Percentiles rank a stretch among this genome's conserved stretches.
phyloP scores from a whole-genome alignment of 441 rosid genomes.

The Arabidopsis hybrid region DNA sequence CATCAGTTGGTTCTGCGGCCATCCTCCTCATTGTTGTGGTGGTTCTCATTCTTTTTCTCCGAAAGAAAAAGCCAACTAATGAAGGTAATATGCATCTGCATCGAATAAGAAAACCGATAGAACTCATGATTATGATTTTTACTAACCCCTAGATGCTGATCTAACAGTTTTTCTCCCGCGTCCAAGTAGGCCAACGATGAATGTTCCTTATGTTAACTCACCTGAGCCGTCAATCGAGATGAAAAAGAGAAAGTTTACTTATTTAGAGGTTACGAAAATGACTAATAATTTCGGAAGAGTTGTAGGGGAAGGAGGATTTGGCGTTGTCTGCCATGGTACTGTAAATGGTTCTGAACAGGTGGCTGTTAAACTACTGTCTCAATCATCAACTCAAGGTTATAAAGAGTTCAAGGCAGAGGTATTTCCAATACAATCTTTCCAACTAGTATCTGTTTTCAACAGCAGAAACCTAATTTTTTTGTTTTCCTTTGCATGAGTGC shows the following conservation, averaged over 20 bases:
- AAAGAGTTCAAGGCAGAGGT: constrained; percentile 46
- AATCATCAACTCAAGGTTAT: constrained; percentile 41
- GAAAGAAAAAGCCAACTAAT: constrained; percentile 28
- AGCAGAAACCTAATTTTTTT: background rate
- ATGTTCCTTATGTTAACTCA: constrained; percentile 21
- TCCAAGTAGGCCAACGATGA: background rate
- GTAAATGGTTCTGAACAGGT: constrained; percentile 32
- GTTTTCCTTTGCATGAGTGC: background rate
- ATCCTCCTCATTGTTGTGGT: constrained; percentile 15
- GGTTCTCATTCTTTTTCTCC: background rate
- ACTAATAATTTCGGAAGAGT: constrained; percentile 36
- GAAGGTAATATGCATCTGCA: too few relatives aligned
- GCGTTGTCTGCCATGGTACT: constrained; percentile 33
- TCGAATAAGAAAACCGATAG: background rate
- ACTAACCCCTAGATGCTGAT: background rate
- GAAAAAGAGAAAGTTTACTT: constrained; percentile 20
- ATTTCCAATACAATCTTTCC: background rate
- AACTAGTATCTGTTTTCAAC: background rate
- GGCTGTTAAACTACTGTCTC: constrained; percentile 40
- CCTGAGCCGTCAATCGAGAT: constrained; percentile 24
- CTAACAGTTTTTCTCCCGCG: background rate
- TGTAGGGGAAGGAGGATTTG: constrained; percentile 40
- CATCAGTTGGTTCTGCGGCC: constrained; percentile 24
- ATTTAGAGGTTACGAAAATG: constrained; percentile 42
- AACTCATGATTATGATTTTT: background rate